Percentiles rank a stretch among this genome's conserved stretches.
phyloP scores from a whole-genome alignment of 805 yeast species.

The Metschnikowia colocasiae region DNA sequence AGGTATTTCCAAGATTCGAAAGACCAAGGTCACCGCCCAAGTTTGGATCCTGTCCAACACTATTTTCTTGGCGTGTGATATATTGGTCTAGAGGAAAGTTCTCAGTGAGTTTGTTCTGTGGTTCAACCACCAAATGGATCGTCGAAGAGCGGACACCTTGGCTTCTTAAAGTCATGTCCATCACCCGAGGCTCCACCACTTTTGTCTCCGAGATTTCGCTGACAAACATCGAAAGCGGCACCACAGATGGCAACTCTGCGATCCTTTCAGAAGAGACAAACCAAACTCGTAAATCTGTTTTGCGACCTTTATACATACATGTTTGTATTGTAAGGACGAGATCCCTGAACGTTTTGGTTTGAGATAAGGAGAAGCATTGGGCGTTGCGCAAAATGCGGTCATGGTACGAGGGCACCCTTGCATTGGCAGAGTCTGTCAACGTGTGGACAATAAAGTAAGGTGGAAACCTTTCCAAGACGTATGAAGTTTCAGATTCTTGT shows the following conservation, averaged over 20 bases:
- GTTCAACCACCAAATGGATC: conserved; percentile 31
- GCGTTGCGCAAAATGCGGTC: conserved; percentile 9
- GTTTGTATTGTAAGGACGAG: conserved; percentile 27
- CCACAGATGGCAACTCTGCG: conserved; percentile 22
- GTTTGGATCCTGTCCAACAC: conserved; percentile 3
- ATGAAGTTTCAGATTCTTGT: conserved; percentile 24
- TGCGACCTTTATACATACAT: conserved; percentile 19
- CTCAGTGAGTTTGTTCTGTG: conserved; percentile 16
- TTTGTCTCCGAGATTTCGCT: conserved; percentile 28
- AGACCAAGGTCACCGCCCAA: conserved; percentile 52
- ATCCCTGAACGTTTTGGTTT: conserved; percentile 33
- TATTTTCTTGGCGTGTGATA: conserved; percentile 1
- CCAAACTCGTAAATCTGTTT: conserved; percentile 33
- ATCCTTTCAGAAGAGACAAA: conserved; percentile 27
- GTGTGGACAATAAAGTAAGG: conserved; percentile 36
- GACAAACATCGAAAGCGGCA: conserved; percentile 26
- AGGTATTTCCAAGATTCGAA: conserved; percentile 80
- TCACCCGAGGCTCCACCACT: conserved; percentile 25
- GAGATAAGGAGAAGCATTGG: conserved; percentile 24
- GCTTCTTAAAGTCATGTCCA: conserved; percentile 23
- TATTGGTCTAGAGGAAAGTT: conserved; percentile 25
- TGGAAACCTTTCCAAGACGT: conserved; percentile 34
- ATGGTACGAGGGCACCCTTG: conserved; percentile 1
- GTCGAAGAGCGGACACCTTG: conserved; percentile 27
- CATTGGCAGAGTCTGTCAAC: conserved; percentile 19